These are phyloP conservation scores for Coniferiporia weirii DNA, from an alignment of 1,284 basidiomycete genomes.

Conservation along the genomic window DNA sequence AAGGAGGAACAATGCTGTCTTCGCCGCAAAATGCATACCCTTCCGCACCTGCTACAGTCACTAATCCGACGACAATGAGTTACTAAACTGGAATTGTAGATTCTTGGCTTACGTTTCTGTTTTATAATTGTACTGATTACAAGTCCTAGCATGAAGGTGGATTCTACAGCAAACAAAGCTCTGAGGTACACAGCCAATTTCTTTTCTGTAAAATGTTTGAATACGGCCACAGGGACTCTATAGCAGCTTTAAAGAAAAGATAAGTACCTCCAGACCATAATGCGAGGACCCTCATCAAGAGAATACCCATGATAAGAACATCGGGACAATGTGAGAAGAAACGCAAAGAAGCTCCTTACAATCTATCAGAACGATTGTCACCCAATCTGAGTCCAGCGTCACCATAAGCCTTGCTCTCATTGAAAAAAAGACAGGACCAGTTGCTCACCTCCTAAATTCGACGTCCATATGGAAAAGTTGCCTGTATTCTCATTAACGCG, in stretches of 20 bases:
- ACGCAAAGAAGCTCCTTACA: background rate
- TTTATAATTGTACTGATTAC: background rate
- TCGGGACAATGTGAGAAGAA: background rate
- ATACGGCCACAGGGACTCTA: background rate
- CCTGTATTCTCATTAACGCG: background rate
- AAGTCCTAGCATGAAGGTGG: background rate
- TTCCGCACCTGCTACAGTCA: background rate
- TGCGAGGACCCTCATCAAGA: conserved; percentile 5
- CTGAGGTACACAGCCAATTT: background rate
- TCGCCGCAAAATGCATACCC: too few relatives aligned
- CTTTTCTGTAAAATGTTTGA: background rate
- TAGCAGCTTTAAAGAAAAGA: background rate
- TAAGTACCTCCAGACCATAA: background rate
- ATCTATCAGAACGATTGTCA: conserved; percentile 4
- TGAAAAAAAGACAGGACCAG: background rate
- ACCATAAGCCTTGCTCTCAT: background rate
- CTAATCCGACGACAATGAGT: background rate
- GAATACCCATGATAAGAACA: background rate
- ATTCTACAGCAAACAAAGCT: background rate
- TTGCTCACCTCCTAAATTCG: background rate
- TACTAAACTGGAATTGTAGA: background rate
- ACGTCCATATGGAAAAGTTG: background rate
- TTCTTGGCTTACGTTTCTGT: background rate
- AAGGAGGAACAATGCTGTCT: background rate
- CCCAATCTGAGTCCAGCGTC: background rate